Base-by-base conservation (phyloP, 1,139 yeast genomes). In the Candida albicans region DNA sequence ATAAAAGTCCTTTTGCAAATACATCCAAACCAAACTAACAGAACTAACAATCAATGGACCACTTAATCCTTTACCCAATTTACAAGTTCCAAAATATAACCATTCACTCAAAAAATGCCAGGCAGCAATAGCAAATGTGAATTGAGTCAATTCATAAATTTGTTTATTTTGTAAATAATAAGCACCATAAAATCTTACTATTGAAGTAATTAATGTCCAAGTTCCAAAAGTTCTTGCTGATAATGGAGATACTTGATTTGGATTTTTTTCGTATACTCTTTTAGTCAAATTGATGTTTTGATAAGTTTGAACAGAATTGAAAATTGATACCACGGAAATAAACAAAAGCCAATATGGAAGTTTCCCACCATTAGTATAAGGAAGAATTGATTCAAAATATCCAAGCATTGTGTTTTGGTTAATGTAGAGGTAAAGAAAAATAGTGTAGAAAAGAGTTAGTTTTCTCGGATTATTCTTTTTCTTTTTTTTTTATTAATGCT, bases 141-240 rank as follows among this genome's bases (percentile, higher is more conserved):
- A 84, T 58, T 88, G 77, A 27, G 95, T 85, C 54, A 93, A 73
- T 55, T 87, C 83, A 64, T 81, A 93, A 42, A 90, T 79, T 51
- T 82, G 85, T 25, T 82, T 81, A 55, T 84, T 81, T 12, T 65
- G 61, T 50, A 87, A 69, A 61, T 87, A 73, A 65, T 84, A 85
- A 6, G 99, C 95, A 39, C 96, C 96, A 61, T 87, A 90, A 52
- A 84, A 75, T 61, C 99, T 81, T 40, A 93, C 82, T 35, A 93
- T 73, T 2, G 96, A 81, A 1, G 97, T 84, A 53, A 91, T 77
- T 42, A 91, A 72, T 0, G 99, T 93, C 99, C 99, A 93, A 1
- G 99, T 93, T 27, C 99, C 99, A 64, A 93, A 93, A 0, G 99
- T 93, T 57, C 99, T 79, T 8, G 97, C 96, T 54, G 95, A 83